Conservation (phyloP, 179 eudicot genomes). For the Beta lomatogona region DNA sequence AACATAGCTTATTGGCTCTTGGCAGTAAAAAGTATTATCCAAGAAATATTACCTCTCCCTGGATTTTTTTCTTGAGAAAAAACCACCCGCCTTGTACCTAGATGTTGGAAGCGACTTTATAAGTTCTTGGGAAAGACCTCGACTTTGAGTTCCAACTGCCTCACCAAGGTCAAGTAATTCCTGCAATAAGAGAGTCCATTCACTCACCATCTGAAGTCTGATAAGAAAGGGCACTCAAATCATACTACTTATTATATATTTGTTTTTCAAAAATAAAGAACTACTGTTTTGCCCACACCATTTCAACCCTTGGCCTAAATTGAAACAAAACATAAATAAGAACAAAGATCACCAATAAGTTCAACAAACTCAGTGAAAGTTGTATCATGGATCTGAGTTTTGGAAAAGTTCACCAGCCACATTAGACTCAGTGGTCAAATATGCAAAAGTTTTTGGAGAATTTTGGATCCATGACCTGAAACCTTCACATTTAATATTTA, state of each 20-base stretch:
- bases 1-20: not conserved
- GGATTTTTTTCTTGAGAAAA: slow-evolving; percentile 43
- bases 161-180: slow-evolving; percentile 48
- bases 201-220: not conserved
- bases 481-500: not conserved
- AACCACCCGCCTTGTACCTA: slow-evolving; percentile 44
- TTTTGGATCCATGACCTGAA: not conserved
- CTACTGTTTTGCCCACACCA: no score
- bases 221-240: not conserved
- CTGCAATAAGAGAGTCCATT: slow-evolving; percentile 28
- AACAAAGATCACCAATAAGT: not conserved
- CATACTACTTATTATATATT: not conserved
- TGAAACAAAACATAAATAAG: not conserved
- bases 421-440: not conserved
- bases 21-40: not conserved
- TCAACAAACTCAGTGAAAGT: no score
- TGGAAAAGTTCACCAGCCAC: not conserved
- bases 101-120: slow-evolving; percentile 46
- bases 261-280: no score
- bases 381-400: no score
- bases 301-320: not conserved
- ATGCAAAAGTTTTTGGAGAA: not conserved
- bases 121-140: slow-evolving; percentile 44
- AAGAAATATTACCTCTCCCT: slow-evolving; percentile 38
- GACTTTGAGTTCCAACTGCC: slow-evolving; percentile 47